These are phyloP conservation scores for Cyclocybe cylindracea DNA, from an alignment of 768 basidiomycete genomes.

Conservation along the genomic window DNA sequence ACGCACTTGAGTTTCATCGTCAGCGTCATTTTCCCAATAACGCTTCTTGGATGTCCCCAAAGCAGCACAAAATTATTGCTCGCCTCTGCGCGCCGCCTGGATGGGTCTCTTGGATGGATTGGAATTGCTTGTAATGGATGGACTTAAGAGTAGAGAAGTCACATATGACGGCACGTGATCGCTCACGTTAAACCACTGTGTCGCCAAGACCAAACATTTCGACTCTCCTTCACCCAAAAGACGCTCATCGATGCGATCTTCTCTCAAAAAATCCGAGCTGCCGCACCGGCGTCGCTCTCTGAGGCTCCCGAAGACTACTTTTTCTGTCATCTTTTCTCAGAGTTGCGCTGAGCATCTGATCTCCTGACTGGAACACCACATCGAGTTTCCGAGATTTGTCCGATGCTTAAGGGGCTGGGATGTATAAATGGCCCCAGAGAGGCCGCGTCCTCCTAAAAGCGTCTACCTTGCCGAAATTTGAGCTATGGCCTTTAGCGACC, in stretches of 20 bases:
- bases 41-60: neutral
- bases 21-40: slow-evolving; percentile 17
- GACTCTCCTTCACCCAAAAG: neutral
- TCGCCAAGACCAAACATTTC: neutral
- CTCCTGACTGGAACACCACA: slow-evolving; percentile 7
- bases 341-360: neutral
- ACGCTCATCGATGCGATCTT: neutral
- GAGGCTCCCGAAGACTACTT: neutral
- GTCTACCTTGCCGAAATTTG: neutral
- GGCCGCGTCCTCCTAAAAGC: neutral
- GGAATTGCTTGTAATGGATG: slow-evolving; percentile 27
- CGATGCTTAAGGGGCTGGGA: slow-evolving; percentile 11
- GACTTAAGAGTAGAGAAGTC: slow-evolving; percentile 1
- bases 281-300: neutral
- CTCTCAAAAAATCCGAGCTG: neutral
- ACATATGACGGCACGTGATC: neutral
- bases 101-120: slow-evolving; percentile 34
- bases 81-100: slow-evolving; percentile 4
- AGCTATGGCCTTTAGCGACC: slow-evolving; percentile 17
- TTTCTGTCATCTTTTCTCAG: neutral
- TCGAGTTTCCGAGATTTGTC: slow-evolving; percentile 21
- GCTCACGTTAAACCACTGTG: neutral
- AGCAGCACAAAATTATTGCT: slow-evolving; percentile 11
- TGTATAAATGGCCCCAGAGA: neutral
- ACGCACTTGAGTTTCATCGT: slow-evolving; percentile 36